phyloP scores from a whole-genome alignment of 2,329 filamentous ascomycete genomes.

The Penicillium sp. region DNA sequence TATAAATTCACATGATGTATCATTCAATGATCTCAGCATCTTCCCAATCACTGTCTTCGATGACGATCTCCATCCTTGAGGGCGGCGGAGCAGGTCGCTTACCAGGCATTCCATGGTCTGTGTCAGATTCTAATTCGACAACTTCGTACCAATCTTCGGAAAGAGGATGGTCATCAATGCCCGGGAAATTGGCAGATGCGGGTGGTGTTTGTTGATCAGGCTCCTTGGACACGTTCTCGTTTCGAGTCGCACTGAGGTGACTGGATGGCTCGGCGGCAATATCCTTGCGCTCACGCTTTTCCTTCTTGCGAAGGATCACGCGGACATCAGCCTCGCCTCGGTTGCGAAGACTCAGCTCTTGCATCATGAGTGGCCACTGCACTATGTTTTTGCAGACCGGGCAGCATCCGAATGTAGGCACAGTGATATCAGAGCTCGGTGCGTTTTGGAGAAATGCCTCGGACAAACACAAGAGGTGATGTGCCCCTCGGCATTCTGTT shows the following conservation, averaged over 20 bases:
- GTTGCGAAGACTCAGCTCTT: constrained; percentile 68
- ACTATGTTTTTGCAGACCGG: constrained; percentile 60
- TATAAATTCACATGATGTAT: constrained; percentile 5
- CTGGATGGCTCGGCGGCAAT: constrained; percentile 3
- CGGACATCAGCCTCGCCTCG: constrained; percentile 65
- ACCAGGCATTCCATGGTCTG: constrained; percentile 15
- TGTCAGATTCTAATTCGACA: constrained; percentile 24
- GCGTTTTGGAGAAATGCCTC: constrained; percentile 44
- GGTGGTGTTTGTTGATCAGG: background rate
- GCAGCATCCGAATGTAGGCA: constrained; percentile 66
- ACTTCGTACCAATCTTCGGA: constrained; percentile 32
- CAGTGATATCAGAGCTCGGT: constrained; percentile 38
- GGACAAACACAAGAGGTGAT: constrained; percentile 55
- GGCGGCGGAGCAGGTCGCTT: constrained; percentile 8
- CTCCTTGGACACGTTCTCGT: constrained; percentile 9
- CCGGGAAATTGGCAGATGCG: constrained; percentile 6
- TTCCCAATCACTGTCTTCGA: constrained; percentile 53
- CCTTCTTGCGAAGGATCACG: constrained; percentile 56
- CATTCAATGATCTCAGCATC: constrained; percentile 41
- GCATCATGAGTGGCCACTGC: constrained; percentile 72
- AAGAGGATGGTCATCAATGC: constrained; percentile 19
- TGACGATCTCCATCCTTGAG: constrained; percentile 37
- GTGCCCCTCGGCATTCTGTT: constrained; percentile 42
- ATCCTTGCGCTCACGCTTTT: constrained; percentile 29
- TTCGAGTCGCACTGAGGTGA: constrained; percentile 1